Percentiles rank a stretch among this genome's conserved stretches.
Evolutionary conservation across 345 rosid genomes (phyloP).

Genomic region (Carallia brachiata): DNA sequence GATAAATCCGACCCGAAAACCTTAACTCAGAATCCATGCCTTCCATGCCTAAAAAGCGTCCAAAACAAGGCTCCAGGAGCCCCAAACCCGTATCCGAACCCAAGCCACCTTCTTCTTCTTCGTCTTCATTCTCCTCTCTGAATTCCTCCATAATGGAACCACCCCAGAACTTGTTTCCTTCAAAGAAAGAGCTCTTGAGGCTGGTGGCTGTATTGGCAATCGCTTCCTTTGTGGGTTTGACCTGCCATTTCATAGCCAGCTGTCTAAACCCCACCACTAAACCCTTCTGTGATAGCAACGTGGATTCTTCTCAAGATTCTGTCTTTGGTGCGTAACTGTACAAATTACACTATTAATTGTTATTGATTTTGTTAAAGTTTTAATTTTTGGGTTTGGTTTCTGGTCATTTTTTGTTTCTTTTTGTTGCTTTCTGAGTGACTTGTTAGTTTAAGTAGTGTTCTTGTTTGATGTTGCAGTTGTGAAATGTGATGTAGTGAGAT

Average conservation of each 20-base stretch:
- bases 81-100: too few species aligned
- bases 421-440: too few species aligned
- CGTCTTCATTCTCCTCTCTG: constrained; percentile 28
- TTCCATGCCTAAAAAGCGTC: constrained; percentile 44
- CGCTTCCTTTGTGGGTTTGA: constrained; percentile 61
- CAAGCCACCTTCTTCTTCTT: too few species aligned
- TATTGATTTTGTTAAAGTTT: neutral
- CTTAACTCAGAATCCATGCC: constrained; percentile 21
- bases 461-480: too few species aligned
- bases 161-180: constrained; percentile 64
- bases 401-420: neutral
- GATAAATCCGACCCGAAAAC: neutral
- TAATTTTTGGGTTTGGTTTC: neutral
- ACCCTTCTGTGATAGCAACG: constrained; percentile 58
- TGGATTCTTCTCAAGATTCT: constrained; percentile 34
- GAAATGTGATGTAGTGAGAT: too few species aligned
- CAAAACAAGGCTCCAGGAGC: constrained; percentile 13
- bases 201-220: constrained; percentile 52
- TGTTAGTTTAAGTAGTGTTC: too few species aligned
- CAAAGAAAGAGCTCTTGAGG: constrained; percentile 52
- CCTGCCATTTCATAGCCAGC: constrained; percentile 51
- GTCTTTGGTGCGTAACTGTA: constrained; percentile 38
- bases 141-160: constrained; percentile 47
- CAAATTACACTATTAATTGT: neutral
- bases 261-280: constrained; percentile 38